These are phyloP conservation scores for Ustilago loliicola DNA, from an alignment of 1,284 basidiomycete species.

Conservation along the genomic window DNA sequence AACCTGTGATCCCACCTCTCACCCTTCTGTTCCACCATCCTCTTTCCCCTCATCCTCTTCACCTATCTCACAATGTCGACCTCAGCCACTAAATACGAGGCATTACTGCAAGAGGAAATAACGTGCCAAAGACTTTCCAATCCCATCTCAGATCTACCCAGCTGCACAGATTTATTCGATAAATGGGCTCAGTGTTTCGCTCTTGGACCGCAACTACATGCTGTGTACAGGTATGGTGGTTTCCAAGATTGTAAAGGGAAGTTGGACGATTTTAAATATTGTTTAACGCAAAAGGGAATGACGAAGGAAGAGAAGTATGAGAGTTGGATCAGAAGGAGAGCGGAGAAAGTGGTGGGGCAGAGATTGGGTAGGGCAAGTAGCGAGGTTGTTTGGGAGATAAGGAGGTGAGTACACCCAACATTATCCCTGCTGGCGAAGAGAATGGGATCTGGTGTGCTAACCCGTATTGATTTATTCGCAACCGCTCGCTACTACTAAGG, in stretches of 20 bases:
- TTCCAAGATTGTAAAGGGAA: slow-evolving; percentile 83
- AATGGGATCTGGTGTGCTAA: slow-evolving; percentile 72
- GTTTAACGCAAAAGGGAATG: slow-evolving; percentile 84
- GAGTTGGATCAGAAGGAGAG: slow-evolving; percentile 85
- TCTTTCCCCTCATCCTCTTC: background rate
- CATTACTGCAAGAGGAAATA: slow-evolving; percentile 53
- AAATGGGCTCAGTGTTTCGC: slow-evolving; percentile 71
- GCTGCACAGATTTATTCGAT: slow-evolving; percentile 66
- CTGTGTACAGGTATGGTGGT: slow-evolving; percentile 87
- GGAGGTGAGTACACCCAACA: slow-evolving; percentile 70
- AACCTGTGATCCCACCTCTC: background rate
- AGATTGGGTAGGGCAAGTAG: slow-evolving; percentile 79
- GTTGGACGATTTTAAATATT: slow-evolving; percentile 94
- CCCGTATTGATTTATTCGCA: background rate
- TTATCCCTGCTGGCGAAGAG: too few species aligned
- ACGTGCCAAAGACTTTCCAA: slow-evolving; percentile 60
- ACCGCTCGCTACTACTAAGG: background rate
- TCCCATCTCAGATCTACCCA: slow-evolving; percentile 57
- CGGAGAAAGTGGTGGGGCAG: slow-evolving; percentile 87
- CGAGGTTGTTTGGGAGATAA: slow-evolving; percentile 92
- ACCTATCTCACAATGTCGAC: slow-evolving; percentile 12
- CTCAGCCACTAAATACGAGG: slow-evolving; percentile 27
- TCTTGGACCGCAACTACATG: slow-evolving; percentile 83
- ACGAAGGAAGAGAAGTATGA: slow-evolving; percentile 82
- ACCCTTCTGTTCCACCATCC: slow-evolving; percentile 10